Base-by-base conservation (phyloP, 176 grass and related monocot species). In the Oryza glaberrima region DNA sequence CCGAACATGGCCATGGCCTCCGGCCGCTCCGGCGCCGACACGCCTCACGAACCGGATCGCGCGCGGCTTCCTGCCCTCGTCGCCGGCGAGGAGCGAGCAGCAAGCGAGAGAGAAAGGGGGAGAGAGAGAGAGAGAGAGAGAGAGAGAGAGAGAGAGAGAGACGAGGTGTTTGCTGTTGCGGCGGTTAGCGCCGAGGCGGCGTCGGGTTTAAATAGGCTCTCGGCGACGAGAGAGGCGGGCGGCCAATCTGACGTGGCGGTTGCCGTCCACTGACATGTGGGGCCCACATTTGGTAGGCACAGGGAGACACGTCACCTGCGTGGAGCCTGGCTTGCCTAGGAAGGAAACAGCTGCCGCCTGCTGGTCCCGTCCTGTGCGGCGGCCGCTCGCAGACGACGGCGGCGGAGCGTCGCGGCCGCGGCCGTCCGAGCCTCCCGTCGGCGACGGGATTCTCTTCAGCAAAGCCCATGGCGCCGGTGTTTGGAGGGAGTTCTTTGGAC, bases 181-280 rank as follows among this genome's bases (percentile, higher is more conserved):
- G 77, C 63, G 64, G 77, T 80, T 80, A 80, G n/a, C 45, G 11
- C 80, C 61, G 80, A 63, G 73, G 80, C 80, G 23, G 48, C 4
- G 40, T 41, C 30, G 36, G 20, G 54, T 82, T 82, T 70, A 82
- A 82, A 82, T 73, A 82, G 10, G 51, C 80, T 63, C 80, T 23
- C 23, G 35, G 52, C 69, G 45, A 61, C 15, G 56, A 61, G 12
- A 8, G 49, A 6, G 11, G 69, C 17, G 36, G 69, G 23, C 69
- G 80, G 23, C 69, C 69, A 73, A 64, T 9, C 80, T 52, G 61
- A 73, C 9, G 80, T 40, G 69, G 15, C 43, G 36, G 52, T 28
- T 20, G 1, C 38, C 22, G 0, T 1, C 3, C 52, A 0, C 69
- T 73, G 80, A 30, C 69, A 20, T 41, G 16, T 47, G 40, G 80